Conservation (phyloP, 768 basidiomycete species). For the Saitozyma podzolica region DNA sequence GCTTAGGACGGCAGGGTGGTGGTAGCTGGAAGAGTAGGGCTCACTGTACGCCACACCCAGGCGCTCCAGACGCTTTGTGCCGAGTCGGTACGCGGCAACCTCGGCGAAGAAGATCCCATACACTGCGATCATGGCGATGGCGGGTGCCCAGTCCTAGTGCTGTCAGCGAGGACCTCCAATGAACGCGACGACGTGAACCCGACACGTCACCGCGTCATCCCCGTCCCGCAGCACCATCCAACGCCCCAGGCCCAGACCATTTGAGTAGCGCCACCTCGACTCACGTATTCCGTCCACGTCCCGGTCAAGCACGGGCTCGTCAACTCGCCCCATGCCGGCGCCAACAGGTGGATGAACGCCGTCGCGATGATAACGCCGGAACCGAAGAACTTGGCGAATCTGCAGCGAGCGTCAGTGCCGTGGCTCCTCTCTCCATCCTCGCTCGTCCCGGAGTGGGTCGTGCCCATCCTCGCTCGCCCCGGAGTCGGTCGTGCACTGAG, state of each 20-base stretch:
- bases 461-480: too few relatives aligned
- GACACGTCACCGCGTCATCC: too few relatives aligned
- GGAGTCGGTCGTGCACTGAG: too few relatives aligned
- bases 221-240: background rate
- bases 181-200: too few relatives aligned
- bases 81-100: slow-evolving; percentile 82
- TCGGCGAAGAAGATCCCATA: slow-evolving; percentile 83
- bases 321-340: slow-evolving; percentile 72
- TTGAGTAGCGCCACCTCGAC: slow-evolving; percentile 40
- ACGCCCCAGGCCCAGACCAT: background rate
- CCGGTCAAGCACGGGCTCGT: slow-evolving; percentile 67
- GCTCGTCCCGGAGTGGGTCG: too few relatives aligned
- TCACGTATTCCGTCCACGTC: slow-evolving; percentile 63
- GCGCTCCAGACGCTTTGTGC: slow-evolving; percentile 67
- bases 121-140: slow-evolving; percentile 75
- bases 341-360: slow-evolving; percentile 66
- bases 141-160: slow-evolving; percentile 70
- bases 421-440: too few relatives aligned
- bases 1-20: background rate
- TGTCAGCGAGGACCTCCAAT: slow-evolving; percentile 42
- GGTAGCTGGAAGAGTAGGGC: slow-evolving; percentile 7
- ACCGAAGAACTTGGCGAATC: slow-evolving; percentile 84
- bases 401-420: too few relatives aligned
- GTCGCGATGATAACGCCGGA: slow-evolving; percentile 80
- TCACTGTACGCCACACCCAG: slow-evolving; percentile 60